phyloP scores from a whole-genome alignment of 2,329 filamentous ascomycete genomes.

The Coniochaeta sp. region DNA sequence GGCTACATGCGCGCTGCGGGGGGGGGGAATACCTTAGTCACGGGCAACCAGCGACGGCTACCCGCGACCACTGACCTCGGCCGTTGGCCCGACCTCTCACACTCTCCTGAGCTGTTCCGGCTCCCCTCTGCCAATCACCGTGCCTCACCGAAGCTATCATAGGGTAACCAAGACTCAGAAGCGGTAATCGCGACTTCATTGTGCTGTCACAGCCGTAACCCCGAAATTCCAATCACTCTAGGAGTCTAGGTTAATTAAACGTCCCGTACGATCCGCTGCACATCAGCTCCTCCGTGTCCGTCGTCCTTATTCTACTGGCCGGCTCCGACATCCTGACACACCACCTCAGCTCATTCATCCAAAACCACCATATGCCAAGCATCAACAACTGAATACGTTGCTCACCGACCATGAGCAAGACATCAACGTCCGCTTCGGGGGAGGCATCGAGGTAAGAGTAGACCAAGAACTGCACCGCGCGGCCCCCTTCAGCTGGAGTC shows the following conservation, averaged over 20 bases:
- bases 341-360: neutral
- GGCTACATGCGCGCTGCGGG: neutral
- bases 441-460: neutral
- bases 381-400: too few species aligned
- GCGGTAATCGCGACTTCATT: neutral
- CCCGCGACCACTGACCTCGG: neutral
- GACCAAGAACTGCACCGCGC: too few species aligned
- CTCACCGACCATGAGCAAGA: slow-evolving; percentile 1
- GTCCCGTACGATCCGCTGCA: too few species aligned
- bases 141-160: neutral
- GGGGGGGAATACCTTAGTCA: neutral
- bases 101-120: neutral
- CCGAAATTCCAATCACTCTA: too few species aligned
- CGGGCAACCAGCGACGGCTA: neutral
- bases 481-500: too few species aligned
- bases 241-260: too few species aligned
- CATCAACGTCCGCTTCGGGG: neutral
- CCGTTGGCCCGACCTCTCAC: neutral
- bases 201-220: neutral
- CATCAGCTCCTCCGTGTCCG: too few species aligned
- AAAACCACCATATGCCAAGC: neutral
- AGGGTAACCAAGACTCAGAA: too few species aligned
- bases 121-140: neutral
- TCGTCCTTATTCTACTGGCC: too few species aligned
- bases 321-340: neutral